Base-by-base conservation (phyloP, 2,329 filamentous ascomycete species). In the Diaporthe nobilis region DNA sequence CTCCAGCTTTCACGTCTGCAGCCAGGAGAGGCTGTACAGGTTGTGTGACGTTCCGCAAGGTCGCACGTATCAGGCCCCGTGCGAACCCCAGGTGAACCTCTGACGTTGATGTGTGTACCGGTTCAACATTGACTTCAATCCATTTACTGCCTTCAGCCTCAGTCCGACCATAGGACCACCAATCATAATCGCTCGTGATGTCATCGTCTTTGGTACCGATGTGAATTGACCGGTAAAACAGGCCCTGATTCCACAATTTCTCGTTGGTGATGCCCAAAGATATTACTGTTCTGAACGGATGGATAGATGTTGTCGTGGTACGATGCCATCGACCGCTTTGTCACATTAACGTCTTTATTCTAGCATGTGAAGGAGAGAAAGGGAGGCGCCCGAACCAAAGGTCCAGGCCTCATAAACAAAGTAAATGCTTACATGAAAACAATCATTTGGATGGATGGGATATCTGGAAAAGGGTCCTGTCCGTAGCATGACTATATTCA, bases 301-400 rank as follows among this genome's bases (percentile, higher is more conserved):
- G 17, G 9, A 10, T 17, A 7, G 42, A 31, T 0, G 0, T 0
- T 10, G 9, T 5, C 20, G 0, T 12, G 10, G 44, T 37, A 37
- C 4, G 20, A n/a, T 72, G 71, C 71, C 71, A 72, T 51, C 71
- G 71, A 15, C 71, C 71, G 5, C 42, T 49, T 28, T 12, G 15
- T 34, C 1, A 22, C n/a, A 28, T 72, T 1, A 72, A 55, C 58
- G 12, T 31, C 61, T 47, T 49, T 6, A 17, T 34, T 2, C 10
- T 22, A 47, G 15, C 9, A 13, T 20, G 25, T 17, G 15, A 15
- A 13, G 28, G 8, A 22, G 13, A 20, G 13, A 4, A 9, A 17
- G 25, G 13, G 28, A 47, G 39, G 42, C 8, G 9, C 17, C 22
- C 17, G 42, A 6, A 4, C 3, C 15, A 15, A 42, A 42, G 42